Evolutionary conservation across 306 rosid genomes (phyloP).

Genomic region (Lotus japonicus): DNA sequence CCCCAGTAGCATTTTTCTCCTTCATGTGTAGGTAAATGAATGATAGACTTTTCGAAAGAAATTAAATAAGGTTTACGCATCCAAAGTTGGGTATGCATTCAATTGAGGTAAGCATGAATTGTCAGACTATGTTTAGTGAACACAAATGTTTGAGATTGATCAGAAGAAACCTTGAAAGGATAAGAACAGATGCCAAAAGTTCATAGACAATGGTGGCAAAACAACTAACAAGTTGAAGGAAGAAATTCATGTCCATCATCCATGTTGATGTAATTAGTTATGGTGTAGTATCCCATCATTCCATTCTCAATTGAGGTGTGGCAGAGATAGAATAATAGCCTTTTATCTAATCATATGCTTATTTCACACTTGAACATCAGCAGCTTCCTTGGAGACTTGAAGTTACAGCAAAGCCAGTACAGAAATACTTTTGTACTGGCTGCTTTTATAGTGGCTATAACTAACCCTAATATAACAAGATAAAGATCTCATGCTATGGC

Average conservation of each 20-base stretch:
- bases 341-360: too few relatives aligned
- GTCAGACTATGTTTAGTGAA: neutral
- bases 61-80: neutral
- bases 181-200: neutral
- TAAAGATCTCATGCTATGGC: too few relatives aligned
- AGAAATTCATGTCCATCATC: neutral
- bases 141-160: slow-evolving; percentile 2
- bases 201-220: slow-evolving; percentile 1
- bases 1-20: neutral
- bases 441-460: too few relatives aligned
- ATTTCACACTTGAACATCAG: too few relatives aligned
- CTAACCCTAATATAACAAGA: too few relatives aligned
- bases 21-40: neutral
- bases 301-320: neutral
- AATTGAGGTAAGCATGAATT: slow-evolving; percentile 9
- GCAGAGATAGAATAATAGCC: neutral
- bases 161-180: neutral
- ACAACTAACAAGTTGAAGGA: slow-evolving; percentile 7
- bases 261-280: too few relatives aligned
- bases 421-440: too few relatives aligned
- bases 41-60: slow-evolving; percentile 11
- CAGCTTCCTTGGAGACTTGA: too few relatives aligned
- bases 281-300: too few relatives aligned
- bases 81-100: neutral
- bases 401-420: too few relatives aligned